phyloP scores from a whole-genome alignment of 2,329 filamentous ascomycete species.

The Metarhizium sp. region DNA sequence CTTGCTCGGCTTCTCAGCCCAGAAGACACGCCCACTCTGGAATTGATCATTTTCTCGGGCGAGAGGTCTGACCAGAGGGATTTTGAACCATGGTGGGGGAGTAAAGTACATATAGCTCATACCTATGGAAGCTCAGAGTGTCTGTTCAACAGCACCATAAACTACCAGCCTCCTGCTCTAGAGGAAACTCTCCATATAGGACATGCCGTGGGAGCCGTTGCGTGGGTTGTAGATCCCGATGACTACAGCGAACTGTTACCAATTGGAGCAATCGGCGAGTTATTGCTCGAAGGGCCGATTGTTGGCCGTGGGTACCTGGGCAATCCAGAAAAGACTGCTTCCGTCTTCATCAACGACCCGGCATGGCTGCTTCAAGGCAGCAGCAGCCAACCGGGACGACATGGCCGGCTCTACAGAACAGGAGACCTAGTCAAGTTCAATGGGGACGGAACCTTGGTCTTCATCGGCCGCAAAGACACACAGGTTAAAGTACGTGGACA shows the following conservation, averaged over 20 bases:
- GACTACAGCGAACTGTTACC: conserved; percentile 11
- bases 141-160: neutral
- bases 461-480: neutral
- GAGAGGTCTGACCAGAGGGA: neutral
- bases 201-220: neutral
- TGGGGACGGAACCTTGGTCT: neutral
- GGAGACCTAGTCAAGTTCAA: neutral
- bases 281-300: conserved; percentile 17
- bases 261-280: conserved; percentile 15
- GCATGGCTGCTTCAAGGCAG: conserved; percentile 18
- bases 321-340: conserved; percentile 12
- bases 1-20: neutral
- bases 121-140: neutral
- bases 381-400: too few species aligned
- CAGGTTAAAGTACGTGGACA: conserved; percentile 4
- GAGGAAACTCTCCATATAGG: neutral
- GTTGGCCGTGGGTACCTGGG: conserved; percentile 15
- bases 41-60: neutral
- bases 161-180: neutral
- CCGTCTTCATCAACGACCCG: conserved; percentile 30
- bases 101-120: neutral
- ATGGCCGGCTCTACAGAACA: neutral
- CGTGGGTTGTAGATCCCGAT: conserved; percentile 14
- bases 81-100: neutral
- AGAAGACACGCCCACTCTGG: neutral